Percentiles rank a stretch among this genome's conserved stretches.
phyloP scores from a whole-genome alignment of 1,284 basidiomycete genomes.

The Termitomyces sp. region DNA sequence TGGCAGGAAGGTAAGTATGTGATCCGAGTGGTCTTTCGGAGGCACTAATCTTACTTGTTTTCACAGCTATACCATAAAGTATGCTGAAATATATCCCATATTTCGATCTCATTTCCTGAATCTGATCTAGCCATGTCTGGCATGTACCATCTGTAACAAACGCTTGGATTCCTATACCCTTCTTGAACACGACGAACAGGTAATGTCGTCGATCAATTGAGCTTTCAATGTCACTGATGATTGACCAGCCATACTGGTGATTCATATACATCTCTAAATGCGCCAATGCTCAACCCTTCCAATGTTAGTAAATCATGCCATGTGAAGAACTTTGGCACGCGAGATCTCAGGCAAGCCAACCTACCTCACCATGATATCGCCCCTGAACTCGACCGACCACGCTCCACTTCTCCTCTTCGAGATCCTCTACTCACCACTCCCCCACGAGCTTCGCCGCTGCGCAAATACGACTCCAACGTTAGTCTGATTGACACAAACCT shows the following conservation, averaged over 20 bases:
- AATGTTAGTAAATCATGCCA: constrained; percentile 67
- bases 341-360: constrained; percentile 70
- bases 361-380: constrained; percentile 44
- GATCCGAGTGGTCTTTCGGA: constrained; percentile 8
- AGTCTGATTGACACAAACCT: constrained; percentile 13
- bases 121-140: constrained; percentile 55
- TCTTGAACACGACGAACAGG: constrained; percentile 72
- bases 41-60: constrained; percentile 4
- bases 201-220: constrained; percentile 27
- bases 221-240: constrained; percentile 2
- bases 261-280: constrained; percentile 10
- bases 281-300: constrained; percentile 9
- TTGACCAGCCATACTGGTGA: constrained; percentile 59
- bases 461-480: constrained; percentile 4
- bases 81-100: constrained; percentile 2
- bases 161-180: constrained; percentile 68
- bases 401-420: constrained; percentile 21
- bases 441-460: constrained; percentile 14
- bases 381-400: constrained; percentile 16
- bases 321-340: constrained; percentile 64
- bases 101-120: neutral
- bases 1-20: constrained; percentile 61
- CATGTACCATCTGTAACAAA: constrained; percentile 66
- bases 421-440: constrained; percentile 16
- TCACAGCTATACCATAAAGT: constrained; percentile 74